phyloP scores from a whole-genome alignment of 2,329 filamentous ascomycete genomes.

The Basipetospora sp. region DNA sequence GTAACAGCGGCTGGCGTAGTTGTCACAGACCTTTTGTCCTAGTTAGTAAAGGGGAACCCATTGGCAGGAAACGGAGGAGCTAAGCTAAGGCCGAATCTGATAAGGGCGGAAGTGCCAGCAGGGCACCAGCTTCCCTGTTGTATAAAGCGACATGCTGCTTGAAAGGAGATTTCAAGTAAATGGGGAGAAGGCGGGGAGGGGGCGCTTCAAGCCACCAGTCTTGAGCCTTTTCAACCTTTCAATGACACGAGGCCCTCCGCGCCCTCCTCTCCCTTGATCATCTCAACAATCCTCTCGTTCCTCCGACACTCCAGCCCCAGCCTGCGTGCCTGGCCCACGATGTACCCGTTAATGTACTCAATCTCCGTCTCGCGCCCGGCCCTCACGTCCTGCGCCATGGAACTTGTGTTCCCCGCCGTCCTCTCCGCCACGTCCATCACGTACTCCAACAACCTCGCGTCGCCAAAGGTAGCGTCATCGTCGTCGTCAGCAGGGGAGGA shows the following conservation, averaged over 20 bases:
- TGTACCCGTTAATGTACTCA: conserved; percentile 44
- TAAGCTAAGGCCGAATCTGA: too few species aligned
- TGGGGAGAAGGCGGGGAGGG: too few species aligned
- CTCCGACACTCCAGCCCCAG: conserved; percentile 14
- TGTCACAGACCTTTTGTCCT: too few species aligned
- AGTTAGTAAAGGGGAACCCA: too few species aligned
- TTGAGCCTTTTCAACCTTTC: neutral
- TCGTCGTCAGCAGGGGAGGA: conserved; percentile 1
- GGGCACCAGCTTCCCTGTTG: too few species aligned
- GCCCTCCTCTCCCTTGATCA: neutral
- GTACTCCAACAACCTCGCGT: conserved; percentile 16
- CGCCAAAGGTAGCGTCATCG: neutral
- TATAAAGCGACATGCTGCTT: too few species aligned
- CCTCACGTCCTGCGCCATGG: conserved; percentile 46
- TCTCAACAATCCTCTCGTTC: neutral
- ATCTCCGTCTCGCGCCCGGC: conserved; percentile 40
- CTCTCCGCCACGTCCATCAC: conserved; percentile 27
- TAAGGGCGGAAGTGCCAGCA: too few species aligned
- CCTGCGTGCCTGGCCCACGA: conserved; percentile 31
- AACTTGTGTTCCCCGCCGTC: conserved; percentile 40
- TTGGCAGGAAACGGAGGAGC: too few species aligned
- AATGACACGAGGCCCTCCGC: neutral
- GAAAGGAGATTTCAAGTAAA: too few species aligned
- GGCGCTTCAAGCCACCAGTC: too few species aligned
- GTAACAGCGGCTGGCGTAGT: too few species aligned